phyloP scores from a whole-genome alignment of 352 stramenopile genomes.

The Globisporangium perplexum region DNA sequence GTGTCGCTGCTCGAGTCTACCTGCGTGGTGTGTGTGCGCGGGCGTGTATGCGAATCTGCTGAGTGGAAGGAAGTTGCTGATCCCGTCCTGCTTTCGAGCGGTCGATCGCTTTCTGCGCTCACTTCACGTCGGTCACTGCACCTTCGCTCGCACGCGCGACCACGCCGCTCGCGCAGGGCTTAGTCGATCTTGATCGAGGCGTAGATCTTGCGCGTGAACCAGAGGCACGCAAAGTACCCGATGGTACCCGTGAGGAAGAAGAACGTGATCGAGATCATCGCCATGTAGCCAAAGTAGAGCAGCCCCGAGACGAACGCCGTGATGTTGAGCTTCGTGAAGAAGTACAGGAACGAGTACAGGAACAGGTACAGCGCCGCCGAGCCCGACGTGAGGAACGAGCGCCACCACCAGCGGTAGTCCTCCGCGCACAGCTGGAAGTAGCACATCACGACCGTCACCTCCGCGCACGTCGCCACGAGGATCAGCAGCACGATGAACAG shows the following conservation, averaged over 20 bases:
- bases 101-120: not conserved
- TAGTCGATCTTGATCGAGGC: slow-evolving; percentile 93
- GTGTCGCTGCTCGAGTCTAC: too few relatives aligned
- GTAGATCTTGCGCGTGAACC: slow-evolving; percentile 99
- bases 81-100: not conserved
- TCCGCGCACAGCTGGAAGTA: slow-evolving; percentile 99
- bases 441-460: slow-evolving; percentile 99
- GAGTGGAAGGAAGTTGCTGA: not conserved
- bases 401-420: slow-evolving; percentile 99
- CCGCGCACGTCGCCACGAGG: slow-evolving; percentile 95
- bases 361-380: slow-evolving; percentile 97
- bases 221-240: slow-evolving; percentile 97
- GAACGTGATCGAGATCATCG: slow-evolving; percentile 95
- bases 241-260: slow-evolving; percentile 97
- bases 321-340: slow-evolving; percentile 97
- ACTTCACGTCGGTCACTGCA: not conserved
- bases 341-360: slow-evolving; percentile 99
- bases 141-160: too few relatives aligned
- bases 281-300: slow-evolving; percentile 99
- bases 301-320: slow-evolving; percentile 90
- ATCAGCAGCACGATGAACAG: slow-evolving; percentile 98
- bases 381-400: slow-evolving; percentile 95
- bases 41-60: not conserved
- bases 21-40: too few relatives aligned
- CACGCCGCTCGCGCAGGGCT: not conserved